Evolutionary conservation across 805 yeast genomes (phyloP).

Genomic region (Trichomonascus vanleenenianus): DNA sequence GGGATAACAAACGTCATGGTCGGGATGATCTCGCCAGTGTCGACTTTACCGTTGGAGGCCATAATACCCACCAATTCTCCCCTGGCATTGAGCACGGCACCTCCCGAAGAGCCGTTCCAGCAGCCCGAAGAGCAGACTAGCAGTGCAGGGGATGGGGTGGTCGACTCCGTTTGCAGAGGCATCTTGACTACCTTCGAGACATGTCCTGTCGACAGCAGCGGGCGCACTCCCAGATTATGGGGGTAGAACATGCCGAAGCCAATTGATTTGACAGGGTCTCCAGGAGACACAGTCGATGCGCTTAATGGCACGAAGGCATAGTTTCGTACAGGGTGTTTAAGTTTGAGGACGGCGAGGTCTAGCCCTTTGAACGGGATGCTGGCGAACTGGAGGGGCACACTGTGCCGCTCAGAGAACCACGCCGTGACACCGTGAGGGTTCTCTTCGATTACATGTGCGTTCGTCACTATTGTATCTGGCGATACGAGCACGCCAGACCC

Average conservation of each 20-base stretch:
- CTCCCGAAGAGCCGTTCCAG: constrained; percentile 35
- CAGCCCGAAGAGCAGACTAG: constrained; percentile 28
- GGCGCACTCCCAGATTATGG: constrained; percentile 15
- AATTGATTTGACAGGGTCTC: constrained; percentile 22
- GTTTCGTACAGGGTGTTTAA: constrained; percentile 10
- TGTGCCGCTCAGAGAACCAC: constrained; percentile 10
- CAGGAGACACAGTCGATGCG: constrained; percentile 11
- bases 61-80: constrained; percentile 28
- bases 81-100: constrained; percentile 23
- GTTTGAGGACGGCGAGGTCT: constrained; percentile 25
- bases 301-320: constrained; percentile 17
- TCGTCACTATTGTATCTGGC: constrained; percentile 25
- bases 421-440: neutral
- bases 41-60: constrained; percentile 31
- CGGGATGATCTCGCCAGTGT: constrained; percentile 28
- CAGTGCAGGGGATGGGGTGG: constrained; percentile 15
- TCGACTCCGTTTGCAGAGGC: constrained; percentile 10
- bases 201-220: constrained; percentile 26
- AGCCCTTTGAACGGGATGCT: constrained; percentile 24
- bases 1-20: constrained; percentile 32
- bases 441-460: constrained; percentile 25
- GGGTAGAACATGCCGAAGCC: constrained; percentile 31
- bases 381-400: constrained; percentile 10
- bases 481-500: constrained; percentile 30
- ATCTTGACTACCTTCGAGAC: constrained; percentile 16